phyloP scores from a whole-genome alignment of 2,329 filamentous ascomycete genomes.

The Fusarium tuaranense region DNA sequence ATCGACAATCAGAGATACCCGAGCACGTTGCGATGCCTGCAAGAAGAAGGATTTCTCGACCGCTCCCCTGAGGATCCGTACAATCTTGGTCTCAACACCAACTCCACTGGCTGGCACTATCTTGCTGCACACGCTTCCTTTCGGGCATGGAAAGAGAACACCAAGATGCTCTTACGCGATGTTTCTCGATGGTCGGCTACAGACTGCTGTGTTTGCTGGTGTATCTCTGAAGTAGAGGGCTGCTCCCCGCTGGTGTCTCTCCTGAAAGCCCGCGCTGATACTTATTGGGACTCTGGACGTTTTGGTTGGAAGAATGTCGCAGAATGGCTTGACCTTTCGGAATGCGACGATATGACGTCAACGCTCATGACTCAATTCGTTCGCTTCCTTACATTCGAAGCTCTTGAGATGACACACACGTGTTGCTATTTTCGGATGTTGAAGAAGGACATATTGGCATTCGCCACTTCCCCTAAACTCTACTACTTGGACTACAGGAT shows the following conservation, averaged over 20 bases:
- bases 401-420: constrained; percentile 1
- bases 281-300: fast-evolving
- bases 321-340: too few relatives aligned
- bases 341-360: background rate
- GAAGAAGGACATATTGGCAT: fast-evolving
- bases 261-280: background rate
- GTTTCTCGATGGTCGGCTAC: background rate
- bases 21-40: background rate
- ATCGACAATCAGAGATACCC: background rate
- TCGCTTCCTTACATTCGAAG: constrained; percentile 2
- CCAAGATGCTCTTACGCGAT: background rate
- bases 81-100: background rate
- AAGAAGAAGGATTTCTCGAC: background rate
- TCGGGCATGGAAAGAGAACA: fast-evolving
- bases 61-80: background rate
- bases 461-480: too few relatives aligned
- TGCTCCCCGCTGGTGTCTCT: background rate
- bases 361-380: background rate
- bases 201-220: constrained; percentile 1
- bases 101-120: constrained; percentile 4
- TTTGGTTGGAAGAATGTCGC: fast-evolving
- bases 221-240: background rate
- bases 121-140: background rate
- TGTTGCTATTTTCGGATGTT: background rate
- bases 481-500: too few relatives aligned